These are phyloP conservation scores for Urochloa ruziziensis DNA, from an alignment of 176 grass and related monocot species.

Conservation along the genomic window DNA sequence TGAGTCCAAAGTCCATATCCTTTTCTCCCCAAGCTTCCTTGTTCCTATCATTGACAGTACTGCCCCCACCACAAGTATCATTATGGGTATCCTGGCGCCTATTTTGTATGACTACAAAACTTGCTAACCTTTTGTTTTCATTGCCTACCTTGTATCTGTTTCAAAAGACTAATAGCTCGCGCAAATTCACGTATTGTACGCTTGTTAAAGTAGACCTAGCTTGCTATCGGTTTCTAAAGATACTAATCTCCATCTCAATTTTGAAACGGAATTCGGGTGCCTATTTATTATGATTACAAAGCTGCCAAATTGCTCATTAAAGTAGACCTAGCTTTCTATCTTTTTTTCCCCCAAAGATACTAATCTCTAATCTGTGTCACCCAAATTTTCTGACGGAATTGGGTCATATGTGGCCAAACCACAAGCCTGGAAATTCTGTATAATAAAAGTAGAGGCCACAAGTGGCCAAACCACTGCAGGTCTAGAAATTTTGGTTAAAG, in stretches of 20 bases:
- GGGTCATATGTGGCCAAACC: not conserved
- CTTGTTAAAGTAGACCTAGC: too few relatives aligned
- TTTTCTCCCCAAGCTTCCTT: slow-evolving; percentile 14
- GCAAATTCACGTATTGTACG: too few relatives aligned
- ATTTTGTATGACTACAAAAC: too few relatives aligned
- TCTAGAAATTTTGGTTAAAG: not conserved
- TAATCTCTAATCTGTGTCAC: not conserved
- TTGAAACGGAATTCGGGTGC: not conserved
- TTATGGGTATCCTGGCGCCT: too few relatives aligned
- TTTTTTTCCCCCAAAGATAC: not conserved
- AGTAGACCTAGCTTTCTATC: not conserved
- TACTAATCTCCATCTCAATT: not conserved
- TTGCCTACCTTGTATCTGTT: too few relatives aligned
- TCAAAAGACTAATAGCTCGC: too few relatives aligned
- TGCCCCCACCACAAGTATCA: too few relatives aligned
- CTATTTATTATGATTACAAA: not conserved
- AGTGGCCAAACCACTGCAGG: not conserved
- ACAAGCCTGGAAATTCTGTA: not conserved
- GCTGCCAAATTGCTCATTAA: not conserved
- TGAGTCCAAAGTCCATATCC: not conserved
- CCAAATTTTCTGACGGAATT: not conserved
- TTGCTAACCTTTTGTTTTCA: too few relatives aligned
- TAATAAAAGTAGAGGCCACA: not conserved
- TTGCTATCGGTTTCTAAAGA: not conserved
- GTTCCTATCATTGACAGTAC: not conserved